These are phyloP conservation scores for Mucor saturninus DNA, from an alignment of 371 early-diverging fungal species.

Conservation along the genomic window DNA sequence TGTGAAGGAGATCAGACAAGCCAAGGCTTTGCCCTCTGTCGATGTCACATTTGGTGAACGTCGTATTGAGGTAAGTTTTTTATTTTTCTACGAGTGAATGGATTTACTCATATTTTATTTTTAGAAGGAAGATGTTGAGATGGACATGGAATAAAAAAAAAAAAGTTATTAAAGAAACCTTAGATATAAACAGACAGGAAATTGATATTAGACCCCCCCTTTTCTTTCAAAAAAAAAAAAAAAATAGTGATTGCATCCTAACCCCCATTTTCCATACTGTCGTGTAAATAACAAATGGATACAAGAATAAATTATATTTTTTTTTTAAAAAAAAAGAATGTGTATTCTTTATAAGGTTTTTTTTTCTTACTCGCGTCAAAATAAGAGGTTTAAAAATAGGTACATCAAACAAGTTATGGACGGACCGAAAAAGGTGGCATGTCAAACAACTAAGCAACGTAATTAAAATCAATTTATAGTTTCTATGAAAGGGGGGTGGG, in stretches of 20 bases:
- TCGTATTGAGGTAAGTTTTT: constrained; percentile 35
- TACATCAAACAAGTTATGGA: too few species aligned
- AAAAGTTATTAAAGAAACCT: background rate
- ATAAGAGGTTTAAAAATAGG: too few species aligned
- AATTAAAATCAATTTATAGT: too few species aligned
- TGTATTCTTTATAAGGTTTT: too few species aligned
- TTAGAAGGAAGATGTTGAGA: constrained; percentile 42
- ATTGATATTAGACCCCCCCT: background rate
- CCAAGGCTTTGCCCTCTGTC: constrained; percentile 25
- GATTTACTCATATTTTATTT: background rate
- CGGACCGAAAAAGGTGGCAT: too few species aligned
- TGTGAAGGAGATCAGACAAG: constrained; percentile 43
- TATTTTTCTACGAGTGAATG: background rate
- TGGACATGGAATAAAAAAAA: constrained; percentile 37
- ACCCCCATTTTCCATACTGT: background rate
- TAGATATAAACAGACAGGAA: constrained; percentile 7
- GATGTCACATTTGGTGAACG: constrained; percentile 46
- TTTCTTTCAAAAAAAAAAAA: background rate
- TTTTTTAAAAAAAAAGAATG: too few species aligned
- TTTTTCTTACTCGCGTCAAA: too few species aligned
- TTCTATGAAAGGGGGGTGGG: too few species aligned
- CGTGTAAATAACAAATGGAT: constrained; percentile 9
- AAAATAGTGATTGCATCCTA: background rate
- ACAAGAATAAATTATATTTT: background rate
- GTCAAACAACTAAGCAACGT: too few species aligned